A percentile compares a stretch with the other conserved stretches of the same genome.
phyloP scores from a whole-genome alignment of 2,329 filamentous ascomycete species.

The Fusarium tuaranense region DNA sequence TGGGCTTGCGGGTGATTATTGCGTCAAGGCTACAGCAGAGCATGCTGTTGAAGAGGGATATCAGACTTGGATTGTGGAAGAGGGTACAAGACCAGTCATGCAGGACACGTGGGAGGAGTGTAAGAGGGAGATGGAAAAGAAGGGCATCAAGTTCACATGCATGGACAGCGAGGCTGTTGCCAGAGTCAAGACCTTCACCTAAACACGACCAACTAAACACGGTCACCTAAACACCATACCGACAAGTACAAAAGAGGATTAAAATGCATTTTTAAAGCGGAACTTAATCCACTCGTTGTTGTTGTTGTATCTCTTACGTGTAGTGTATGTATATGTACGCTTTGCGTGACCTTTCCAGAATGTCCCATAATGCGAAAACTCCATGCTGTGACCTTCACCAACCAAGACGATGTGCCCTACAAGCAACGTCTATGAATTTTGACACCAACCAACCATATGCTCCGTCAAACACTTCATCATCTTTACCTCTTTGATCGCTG shows the following conservation, averaged over 20 bases:
- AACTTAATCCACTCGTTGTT: constrained; percentile 22
- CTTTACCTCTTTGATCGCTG: constrained; percentile 50
- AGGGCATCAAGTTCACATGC: constrained; percentile 73
- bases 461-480: constrained; percentile 14
- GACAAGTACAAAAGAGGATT: constrained; percentile 8
- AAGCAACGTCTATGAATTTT: constrained; percentile 34
- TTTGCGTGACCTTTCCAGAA: constrained; percentile 41
- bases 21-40: constrained; percentile 83
- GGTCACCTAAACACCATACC: constrained; percentile 5
- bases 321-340: constrained; percentile 40
- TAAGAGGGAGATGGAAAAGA: constrained; percentile 64
- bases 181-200: constrained; percentile 32
- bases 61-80: constrained; percentile 78
- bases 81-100: constrained; percentile 82
- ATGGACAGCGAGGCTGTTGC: constrained; percentile 37
- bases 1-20: constrained; percentile 90
- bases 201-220: constrained; percentile 22
- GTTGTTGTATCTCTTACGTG: constrained; percentile 26
- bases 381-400: constrained; percentile 39
- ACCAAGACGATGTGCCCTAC: constrained; percentile 33
- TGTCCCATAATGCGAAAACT: constrained; percentile 46
- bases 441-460: constrained; percentile 11
- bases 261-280: constrained; percentile 35
- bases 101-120: constrained; percentile 66
- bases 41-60: constrained; percentile 84